Evolutionary conservation across 495 filamentous ascomycete genomes (phyloP), one percentile per base, ranked within the genome.

Genomic region (Neurospora sublineolata): DNA sequence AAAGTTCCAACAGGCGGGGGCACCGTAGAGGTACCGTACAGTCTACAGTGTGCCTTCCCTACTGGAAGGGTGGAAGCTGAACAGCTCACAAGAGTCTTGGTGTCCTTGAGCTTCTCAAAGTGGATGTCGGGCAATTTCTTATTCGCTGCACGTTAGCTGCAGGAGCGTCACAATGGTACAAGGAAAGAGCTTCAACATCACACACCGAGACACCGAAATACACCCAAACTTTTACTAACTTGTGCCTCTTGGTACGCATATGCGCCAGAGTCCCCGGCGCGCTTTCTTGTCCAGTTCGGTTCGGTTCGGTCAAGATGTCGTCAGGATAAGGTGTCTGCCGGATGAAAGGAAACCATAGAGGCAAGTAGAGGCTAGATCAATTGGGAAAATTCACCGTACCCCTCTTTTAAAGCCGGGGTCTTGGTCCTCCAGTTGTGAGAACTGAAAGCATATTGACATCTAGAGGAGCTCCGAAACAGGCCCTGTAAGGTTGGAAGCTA

Each of bases 61-160:
- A 39, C 38, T 42, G 40, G 44, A 52, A 52, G 4, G 40, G 40
- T 18, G 40, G 14, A 41, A 52, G 44, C 44, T 58, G 46, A 58
- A 58, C 27, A 14, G 33, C 36, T 68, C 33, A 8, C n/a, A 14
- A 30, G 16, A 12, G 67, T 37, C 33, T 20, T 27, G 33, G 33
- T n/a, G 69, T 3, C 44, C 20, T 52, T 14, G 44, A 30, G 71
- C 74, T 77, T 75, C 77, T 79, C 72, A 71, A 80, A 77, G 40
- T 68, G 78, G 78, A 80, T 52, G 72, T 78, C 78, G 78, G 78
- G 73, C 75, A 80, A 71, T 80, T 80, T 80, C 77, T 78, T 52
- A 79, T 80, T 80, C 76, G 78, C 76, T 74, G 72, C 14, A 36
- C 68, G 71, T 69, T 40, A 44, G 69, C 70, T 73, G 73, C 71